Base-by-base conservation (phyloP, 495 filamentous ascomycete species). In the Daldinia grandis region DNA sequence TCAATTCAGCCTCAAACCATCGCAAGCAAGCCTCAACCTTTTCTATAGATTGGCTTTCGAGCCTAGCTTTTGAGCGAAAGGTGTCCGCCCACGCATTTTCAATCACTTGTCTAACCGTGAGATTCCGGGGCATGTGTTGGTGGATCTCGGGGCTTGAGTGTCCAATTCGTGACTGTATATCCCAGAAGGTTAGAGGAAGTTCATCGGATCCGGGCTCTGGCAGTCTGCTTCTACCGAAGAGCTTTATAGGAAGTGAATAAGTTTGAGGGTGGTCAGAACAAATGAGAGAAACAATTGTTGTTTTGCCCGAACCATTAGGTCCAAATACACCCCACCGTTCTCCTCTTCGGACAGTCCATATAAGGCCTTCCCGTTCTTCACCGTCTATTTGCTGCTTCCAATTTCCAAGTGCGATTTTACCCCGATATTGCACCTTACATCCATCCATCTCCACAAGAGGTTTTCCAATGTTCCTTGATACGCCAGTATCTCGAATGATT, bases 211-310 rank as follows among this genome's bases (percentile, higher is more conserved):
- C 81, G 0, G 83, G 84, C 55, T 89, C 85, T 0, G 94, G 93
- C 2, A 97, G 85, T 8, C 95, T 87, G 49, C 90, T 90, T 24
- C 89, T 89, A 2, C 93, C 92, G 69, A 99, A 97, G 38, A 97
- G 81, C 66, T 87, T 88, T 55, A 99, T 90, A 15, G 94, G 94
- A 25, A 92, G 86, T 3, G 93, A 93, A 77, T 98, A 99, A 1
- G 94, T 87, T 77, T 97, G 94, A 0, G 95, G 95, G 68, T 99
- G 95, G 75, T 99, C 95, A 3, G 94, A 97, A 37, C 92, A 95
- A 68, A 99, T 91, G 14, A 99, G 83, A 2, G 94, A 95, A 15
- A 97, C 85, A 55, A 99, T 83, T 0, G 95, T 99, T 0, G 95
- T 98, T 80, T 99, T 99, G 8, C 92, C 92, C 12, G 89, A 92